Evolutionary conservation across 2,329 filamentous ascomycete species (phyloP), one percentile per base, ranked within the genome.

Genomic region (Aspergillus persii): DNA sequence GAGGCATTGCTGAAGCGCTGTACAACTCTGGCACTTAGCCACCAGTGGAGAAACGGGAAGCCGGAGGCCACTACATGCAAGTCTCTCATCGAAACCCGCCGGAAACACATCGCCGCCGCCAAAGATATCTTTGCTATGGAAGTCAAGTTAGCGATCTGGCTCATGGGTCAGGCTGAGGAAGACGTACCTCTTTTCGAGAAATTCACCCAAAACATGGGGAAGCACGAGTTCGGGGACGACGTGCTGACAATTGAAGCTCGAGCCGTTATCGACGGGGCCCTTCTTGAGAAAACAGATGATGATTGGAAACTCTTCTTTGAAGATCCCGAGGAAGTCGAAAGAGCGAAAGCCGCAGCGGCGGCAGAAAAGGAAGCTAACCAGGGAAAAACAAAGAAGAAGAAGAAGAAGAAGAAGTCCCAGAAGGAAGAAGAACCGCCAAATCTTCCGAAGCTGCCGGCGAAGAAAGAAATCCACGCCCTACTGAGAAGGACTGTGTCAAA

Each of bases 1-100:
- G 82, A 84, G 60, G 83, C 82, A 0, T 70, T 87, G n/a, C 67
- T 84, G 0, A 84, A 81, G 68, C 66, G 80, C 62, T 69, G 77
- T 65, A 71, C 77, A 48, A 70, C 73, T 30, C 75, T 78, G 54
- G 67, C 69, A 2, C 64, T 73, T 29, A 67, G 69, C 15, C 65
- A 66, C 15, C 58, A 58, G 23, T 74, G 69, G 64, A 64, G 67
- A 11, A 60, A 68, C 36, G 64, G 69, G 1, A 62, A 68, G 27
- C 70, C 71, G 30, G 69, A 68, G 33, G 61, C 62, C 3, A 58
- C 69, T 30, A 77, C 74, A 3, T 76, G 73, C 50, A 59, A 68
- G 23, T 65, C 70, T 29, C 68, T 80, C 3, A 62, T 73, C 7
- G 47, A 59, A 15, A 62, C 62, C 47, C 64, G 72, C 29, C 60